Conservation (phyloP, 768 basidiomycete species). For the Lactarius quietus region DNA sequence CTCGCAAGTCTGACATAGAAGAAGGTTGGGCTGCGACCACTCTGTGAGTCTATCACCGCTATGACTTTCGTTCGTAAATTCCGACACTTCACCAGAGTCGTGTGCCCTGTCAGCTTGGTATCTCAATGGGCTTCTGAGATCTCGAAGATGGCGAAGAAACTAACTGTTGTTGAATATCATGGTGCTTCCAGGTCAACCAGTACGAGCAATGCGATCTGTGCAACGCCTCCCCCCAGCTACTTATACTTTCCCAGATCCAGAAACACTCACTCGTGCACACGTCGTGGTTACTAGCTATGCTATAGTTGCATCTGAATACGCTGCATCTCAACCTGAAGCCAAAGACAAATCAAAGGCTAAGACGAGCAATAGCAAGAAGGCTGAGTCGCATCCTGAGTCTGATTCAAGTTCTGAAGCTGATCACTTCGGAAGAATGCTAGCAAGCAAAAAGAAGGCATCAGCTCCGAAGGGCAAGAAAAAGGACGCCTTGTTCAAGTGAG, state of each 20-base stretch:
- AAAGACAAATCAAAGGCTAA: conserved; percentile 55
- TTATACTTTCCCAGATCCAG: conserved; percentile 45
- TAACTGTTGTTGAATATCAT: conserved; percentile 80
- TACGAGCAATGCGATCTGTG: conserved; percentile 33
- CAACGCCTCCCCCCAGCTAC: not conserved
- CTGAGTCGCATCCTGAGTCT: conserved; percentile 28
- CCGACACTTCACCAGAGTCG: conserved; percentile 49
- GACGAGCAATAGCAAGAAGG: conserved; percentile 32
- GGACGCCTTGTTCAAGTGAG: conserved; percentile 69
- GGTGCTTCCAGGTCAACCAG: conserved; percentile 70
- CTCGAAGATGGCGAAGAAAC: conserved; percentile 57
- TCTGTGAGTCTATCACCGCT: conserved; percentile 46
- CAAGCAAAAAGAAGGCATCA: conserved; percentile 43
- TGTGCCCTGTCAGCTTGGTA: conserved; percentile 85
- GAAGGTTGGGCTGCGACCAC: conserved; percentile 72
- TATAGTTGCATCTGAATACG: conserved; percentile 77
- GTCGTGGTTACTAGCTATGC: conserved; percentile 88
- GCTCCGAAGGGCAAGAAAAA: conserved; percentile 43
- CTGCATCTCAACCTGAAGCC: conserved; percentile 43
- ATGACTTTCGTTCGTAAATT: not conserved
- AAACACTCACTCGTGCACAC: conserved; percentile 49
- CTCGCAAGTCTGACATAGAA: conserved; percentile 62
- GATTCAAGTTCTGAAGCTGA: conserved; percentile 39
- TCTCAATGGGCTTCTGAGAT: conserved; percentile 91
- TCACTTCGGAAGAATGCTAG: conserved; percentile 44